These are phyloP conservation scores for Aureobasidium subglaciale DNA, from an alignment of 2,329 filamentous ascomycete species.

Conservation along the genomic window DNA sequence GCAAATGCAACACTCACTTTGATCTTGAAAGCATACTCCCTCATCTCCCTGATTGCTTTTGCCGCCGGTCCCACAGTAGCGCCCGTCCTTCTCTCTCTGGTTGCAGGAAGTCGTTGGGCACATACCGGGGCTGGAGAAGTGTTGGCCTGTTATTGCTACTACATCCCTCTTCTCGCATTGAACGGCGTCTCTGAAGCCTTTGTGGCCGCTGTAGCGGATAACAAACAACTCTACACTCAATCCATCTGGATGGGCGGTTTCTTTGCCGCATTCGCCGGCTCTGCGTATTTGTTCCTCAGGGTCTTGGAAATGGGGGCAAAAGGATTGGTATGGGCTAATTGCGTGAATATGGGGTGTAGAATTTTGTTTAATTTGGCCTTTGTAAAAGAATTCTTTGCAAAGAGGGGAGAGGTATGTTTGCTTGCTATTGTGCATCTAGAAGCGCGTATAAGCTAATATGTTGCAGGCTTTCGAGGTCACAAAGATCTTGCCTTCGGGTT, in stretches of 20 bases:
- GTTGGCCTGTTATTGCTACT: conserved; percentile 78
- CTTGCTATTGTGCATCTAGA: neutral
- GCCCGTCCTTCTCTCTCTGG: conserved; percentile 62
- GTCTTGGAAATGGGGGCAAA: conserved; percentile 63
- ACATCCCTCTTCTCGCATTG: conserved; percentile 83
- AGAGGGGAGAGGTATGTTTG: conserved; percentile 31
- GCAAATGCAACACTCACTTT: conserved; percentile 45
- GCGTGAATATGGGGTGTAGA: conserved; percentile 79
- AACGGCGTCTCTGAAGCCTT: conserved; percentile 93
- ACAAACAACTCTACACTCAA: conserved; percentile 67
- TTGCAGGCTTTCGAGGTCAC: conserved; percentile 23
- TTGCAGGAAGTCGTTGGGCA: conserved; percentile 74
- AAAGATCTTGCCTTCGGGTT: conserved; percentile 26
- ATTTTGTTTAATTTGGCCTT: conserved; percentile 75
- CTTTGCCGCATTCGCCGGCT: conserved; percentile 65
- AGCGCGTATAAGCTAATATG: neutral
- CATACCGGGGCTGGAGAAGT: conserved; percentile 64
- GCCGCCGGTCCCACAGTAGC: conserved; percentile 69
- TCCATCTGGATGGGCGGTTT: conserved; percentile 79
- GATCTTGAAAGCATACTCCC: conserved; percentile 64
- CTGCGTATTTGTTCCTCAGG: conserved; percentile 69
- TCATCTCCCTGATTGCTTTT: conserved; percentile 63
- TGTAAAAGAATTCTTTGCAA: conserved; percentile 57
- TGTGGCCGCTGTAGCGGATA: conserved; percentile 75
- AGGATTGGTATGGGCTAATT: conserved; percentile 80